A percentile compares a stretch with the other conserved stretches of the same genome.
phyloP scores from a whole-genome alignment of 371 early-diverging fungal species.

The Smittium culicis region DNA sequence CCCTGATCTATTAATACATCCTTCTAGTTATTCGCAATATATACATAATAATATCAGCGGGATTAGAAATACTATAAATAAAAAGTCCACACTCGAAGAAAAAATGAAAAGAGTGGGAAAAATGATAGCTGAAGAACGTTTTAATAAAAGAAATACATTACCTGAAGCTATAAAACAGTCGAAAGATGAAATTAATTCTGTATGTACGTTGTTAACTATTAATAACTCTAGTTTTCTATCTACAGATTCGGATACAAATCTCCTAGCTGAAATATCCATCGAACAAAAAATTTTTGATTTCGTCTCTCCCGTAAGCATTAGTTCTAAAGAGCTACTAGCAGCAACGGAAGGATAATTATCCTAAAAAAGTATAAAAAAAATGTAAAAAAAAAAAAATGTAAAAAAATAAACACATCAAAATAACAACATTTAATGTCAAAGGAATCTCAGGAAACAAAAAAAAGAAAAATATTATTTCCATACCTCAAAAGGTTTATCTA shows the following conservation, averaged over 20 bases:
- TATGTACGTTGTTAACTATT: background rate
- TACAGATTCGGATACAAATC: background rate
- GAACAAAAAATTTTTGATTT: background rate
- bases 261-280: background rate
- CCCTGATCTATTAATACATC: background rate
- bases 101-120: too few species aligned
- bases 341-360: too few species aligned
- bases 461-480: too few species aligned
- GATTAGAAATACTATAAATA: background rate
- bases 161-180: background rate
- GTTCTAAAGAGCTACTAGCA: too few species aligned
- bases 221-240: background rate
- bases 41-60: background rate
- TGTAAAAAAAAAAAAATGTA: background rate
- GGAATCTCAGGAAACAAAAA: constrained; percentile 2
- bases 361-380: background rate
- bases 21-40: background rate
- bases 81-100: background rate
- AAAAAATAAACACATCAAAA: constrained; percentile 1
- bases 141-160: background rate
- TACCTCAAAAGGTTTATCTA: background rate
- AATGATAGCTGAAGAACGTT: background rate
- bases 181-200: background rate
- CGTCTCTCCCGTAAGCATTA: too few species aligned
- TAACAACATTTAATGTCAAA: background rate